Base-by-base conservation (phyloP, 345 rosid species). In the Psidium guajava region DNA sequence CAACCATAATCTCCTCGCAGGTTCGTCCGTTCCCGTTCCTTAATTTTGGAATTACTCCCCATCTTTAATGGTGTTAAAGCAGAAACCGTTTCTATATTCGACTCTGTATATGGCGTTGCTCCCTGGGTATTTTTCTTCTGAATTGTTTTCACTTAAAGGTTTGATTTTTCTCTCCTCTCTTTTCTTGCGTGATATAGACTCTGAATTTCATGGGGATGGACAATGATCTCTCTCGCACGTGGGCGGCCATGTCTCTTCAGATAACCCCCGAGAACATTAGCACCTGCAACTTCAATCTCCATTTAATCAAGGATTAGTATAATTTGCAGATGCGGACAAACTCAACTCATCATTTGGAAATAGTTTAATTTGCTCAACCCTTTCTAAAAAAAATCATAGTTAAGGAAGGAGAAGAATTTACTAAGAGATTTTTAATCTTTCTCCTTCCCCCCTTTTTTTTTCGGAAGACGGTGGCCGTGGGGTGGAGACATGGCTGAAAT, bases 271-370 rank as follows among this genome's bases (percentile, higher is more conserved):
- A 87, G 91, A 88, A 88, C 93, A 91, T 86, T 86, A 91, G 84
- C 92, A 86, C 87, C 93, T 87, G 93, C 92, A 84, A 85, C 21
- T 86, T 88, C 85, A 82, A 56, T 87, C 90, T 88, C 86, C 86
- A 58, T 47, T 85, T 64, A 64, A 61, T 82, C 27, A 12, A 21
- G 16, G 82, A 24, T 25, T 22, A 28, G n/a, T 52, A 36, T 52
- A 73, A 36, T 84, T 44, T 4, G 6, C 3, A 24, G 77, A 4
- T 69, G 20, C 77, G 47, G 77, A 69, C 77, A 69, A 69, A 36
- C 77, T 32, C 10, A 69, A 9, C 3, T 36, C 77, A 18, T 69
- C 77, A 32, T 32, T 69, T 8, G 4, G 77, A 61, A 28, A 27
- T 14, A 28, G 42, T 61, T 61, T 28, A 61, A 20, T 8, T 32